Evolutionary conservation across 1,284 basidiomycete genomes (phyloP).

Genomic region (Heterobasidion occidentale): DNA sequence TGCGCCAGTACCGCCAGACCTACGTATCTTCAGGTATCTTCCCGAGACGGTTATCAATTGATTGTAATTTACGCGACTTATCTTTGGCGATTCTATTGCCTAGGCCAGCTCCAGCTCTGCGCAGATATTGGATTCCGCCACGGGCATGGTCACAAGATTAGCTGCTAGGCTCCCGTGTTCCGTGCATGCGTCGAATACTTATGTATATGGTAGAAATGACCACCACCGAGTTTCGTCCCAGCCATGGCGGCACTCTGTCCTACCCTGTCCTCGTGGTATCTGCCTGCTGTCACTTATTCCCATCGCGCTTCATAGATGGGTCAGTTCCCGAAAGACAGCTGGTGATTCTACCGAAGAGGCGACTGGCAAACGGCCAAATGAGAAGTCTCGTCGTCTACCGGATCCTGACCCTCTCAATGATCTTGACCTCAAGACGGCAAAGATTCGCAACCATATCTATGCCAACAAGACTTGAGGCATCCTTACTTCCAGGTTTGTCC

Average conservation of each 20-base stretch:
- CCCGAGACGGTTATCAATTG: too few species aligned
- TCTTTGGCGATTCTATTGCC: not conserved
- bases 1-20: too few species aligned
- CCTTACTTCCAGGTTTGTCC: not conserved
- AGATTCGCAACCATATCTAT: not conserved
- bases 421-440: not conserved
- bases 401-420: not conserved
- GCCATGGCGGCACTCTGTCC: not conserved
- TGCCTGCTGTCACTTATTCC: not conserved
- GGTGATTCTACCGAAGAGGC: not conserved
- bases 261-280: not conserved
- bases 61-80: too few species aligned
- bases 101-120: not conserved
- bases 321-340: not conserved
- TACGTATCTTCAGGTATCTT: not conserved
- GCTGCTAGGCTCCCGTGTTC: not conserved
- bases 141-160: not conserved
- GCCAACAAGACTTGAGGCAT: not conserved
- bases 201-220: not conserved
- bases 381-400: not conserved
- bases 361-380: not conserved
- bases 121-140: not conserved
- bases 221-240: not conserved
- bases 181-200: not conserved
- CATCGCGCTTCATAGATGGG: not conserved